These are phyloP conservation scores for Pleurotus cornucopiae DNA, from an alignment of 768 basidiomycete species.

Conservation along the genomic window DNA sequence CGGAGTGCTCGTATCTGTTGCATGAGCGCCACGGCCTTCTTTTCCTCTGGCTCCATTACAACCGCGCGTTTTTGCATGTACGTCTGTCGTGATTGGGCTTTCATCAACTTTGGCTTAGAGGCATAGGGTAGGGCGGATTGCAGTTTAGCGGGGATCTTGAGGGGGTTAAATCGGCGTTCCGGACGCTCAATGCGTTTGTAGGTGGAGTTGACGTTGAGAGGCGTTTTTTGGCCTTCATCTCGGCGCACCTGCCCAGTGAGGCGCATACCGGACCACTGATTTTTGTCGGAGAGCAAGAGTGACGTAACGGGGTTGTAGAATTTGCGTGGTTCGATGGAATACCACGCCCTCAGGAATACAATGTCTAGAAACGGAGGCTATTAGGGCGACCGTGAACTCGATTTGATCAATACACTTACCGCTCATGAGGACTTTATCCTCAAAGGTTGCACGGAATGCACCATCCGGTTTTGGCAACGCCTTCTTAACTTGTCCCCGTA, in stretches of 20 bases:
- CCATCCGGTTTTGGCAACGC: conserved; percentile 94
- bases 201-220: conserved; percentile 74
- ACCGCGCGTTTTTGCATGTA: conserved; percentile 95
- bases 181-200: conserved; percentile 83
- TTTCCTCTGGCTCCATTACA: conserved; percentile 93
- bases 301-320: conserved; percentile 97
- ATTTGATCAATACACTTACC: conserved; percentile 48
- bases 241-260: conserved; percentile 88
- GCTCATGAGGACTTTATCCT: conserved; percentile 95
- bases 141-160: conserved; percentile 85
- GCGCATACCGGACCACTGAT: conserved; percentile 91
- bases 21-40: conserved; percentile 82
- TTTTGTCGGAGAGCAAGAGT: conserved; percentile 77
- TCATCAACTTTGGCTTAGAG: conserved; percentile 84
- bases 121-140: conserved; percentile 89
- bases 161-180: conserved; percentile 84
- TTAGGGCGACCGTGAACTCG: background rate
- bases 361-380: conserved; percentile 56
- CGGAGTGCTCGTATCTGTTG: conserved; percentile 92
- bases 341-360: conserved; percentile 95
- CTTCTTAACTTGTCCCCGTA: conserved; percentile 96
- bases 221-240: conserved; percentile 83
- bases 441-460: conserved; percentile 93
- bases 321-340: conserved; percentile 89
- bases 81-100: conserved; percentile 68